Evolutionary conservation across 2,329 filamentous ascomycete genomes (phyloP).

Genomic region (Fusarium phyllophilum): DNA sequence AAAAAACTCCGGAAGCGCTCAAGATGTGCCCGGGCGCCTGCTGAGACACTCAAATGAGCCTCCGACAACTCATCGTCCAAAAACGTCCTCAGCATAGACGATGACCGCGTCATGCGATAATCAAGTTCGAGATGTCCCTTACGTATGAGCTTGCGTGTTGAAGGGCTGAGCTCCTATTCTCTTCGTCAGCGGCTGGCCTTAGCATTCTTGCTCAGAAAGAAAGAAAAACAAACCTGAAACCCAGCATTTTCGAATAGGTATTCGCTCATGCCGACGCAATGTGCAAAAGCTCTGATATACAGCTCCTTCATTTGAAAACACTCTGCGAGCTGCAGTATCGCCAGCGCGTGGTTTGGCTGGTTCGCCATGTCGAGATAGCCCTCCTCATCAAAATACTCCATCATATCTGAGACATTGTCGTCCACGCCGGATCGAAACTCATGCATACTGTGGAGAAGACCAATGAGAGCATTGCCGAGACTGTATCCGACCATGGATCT

Average conservation of each 20-base stretch:
- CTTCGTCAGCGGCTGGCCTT: conserved; percentile 36
- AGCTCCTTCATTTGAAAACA: conserved; percentile 69
- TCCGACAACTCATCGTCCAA: conserved; percentile 77
- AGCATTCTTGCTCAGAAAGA: not conserved
- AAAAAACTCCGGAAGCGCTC: conserved; percentile 78
- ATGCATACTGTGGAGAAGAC: conserved; percentile 72
- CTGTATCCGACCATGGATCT: conserved; percentile 74
- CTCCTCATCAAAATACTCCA: conserved; percentile 73
- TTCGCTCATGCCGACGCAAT: conserved; percentile 82
- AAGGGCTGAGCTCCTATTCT: conserved; percentile 58
- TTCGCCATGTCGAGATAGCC: conserved; percentile 75
- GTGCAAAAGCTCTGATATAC: conserved; percentile 78
- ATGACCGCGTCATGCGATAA: conserved; percentile 66
- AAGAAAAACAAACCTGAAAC: conserved; percentile 63
- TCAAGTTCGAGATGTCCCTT: conserved; percentile 73
- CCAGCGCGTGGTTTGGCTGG: conserved; percentile 74
- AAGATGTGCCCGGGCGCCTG: conserved; percentile 71
- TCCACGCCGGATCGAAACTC: conserved; percentile 65
- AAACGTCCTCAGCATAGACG: conserved; percentile 70
- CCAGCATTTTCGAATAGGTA: conserved; percentile 66
- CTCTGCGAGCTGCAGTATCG: conserved; percentile 74
- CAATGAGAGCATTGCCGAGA: conserved; percentile 71
- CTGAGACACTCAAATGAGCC: conserved; percentile 70
- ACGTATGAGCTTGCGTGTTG: conserved; percentile 73
- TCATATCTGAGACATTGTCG: conserved; percentile 69